phyloP scores from a whole-genome alignment of 176 grass and related monocot genomes.

The Oryza glumipatula region DNA sequence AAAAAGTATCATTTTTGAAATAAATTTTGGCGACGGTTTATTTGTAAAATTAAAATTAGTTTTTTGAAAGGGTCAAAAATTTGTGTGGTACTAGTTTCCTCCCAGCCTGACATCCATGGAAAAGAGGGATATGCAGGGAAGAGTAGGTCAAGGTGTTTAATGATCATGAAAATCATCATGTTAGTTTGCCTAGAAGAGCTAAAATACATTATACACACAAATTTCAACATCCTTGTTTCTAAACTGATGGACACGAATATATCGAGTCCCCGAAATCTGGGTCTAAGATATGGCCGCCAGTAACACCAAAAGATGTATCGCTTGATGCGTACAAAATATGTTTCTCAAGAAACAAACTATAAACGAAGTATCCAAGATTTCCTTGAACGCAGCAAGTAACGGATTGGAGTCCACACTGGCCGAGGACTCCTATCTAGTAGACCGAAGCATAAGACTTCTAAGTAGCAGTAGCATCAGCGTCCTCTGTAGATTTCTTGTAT shows the following conservation, averaged over 20 bases:
- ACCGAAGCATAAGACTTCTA: not conserved
- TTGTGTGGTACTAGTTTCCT: no score
- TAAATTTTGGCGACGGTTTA: no score
- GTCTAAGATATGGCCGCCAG: not conserved
- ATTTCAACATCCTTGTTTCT: not conserved
- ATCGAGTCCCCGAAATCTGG: not conserved
- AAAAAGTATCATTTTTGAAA: no score
- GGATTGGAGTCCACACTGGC: not conserved
- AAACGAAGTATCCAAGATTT: not conserved
- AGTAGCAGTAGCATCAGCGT: slow-evolving; percentile 21
- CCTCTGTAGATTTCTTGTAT: slow-evolving; percentile 81
- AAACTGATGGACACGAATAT: not conserved
- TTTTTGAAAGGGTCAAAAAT: no score
- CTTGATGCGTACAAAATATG: slow-evolving; percentile 13
- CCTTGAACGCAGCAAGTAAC: not conserved
- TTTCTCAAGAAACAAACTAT: not conserved
- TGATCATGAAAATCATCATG: slow-evolving; percentile 12
- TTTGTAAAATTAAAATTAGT: no score
- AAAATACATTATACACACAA: slow-evolving; percentile 2
- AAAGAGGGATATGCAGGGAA: not conserved
- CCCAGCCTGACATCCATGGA: not conserved
- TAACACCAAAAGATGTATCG: slow-evolving; percentile 1
- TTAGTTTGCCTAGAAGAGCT: not conserved
- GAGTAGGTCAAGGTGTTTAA: not conserved
- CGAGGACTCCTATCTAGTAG: not conserved